Base-by-base conservation (phyloP, 108 stramenopile species). In the Nitzschia inconspicua region DNA sequence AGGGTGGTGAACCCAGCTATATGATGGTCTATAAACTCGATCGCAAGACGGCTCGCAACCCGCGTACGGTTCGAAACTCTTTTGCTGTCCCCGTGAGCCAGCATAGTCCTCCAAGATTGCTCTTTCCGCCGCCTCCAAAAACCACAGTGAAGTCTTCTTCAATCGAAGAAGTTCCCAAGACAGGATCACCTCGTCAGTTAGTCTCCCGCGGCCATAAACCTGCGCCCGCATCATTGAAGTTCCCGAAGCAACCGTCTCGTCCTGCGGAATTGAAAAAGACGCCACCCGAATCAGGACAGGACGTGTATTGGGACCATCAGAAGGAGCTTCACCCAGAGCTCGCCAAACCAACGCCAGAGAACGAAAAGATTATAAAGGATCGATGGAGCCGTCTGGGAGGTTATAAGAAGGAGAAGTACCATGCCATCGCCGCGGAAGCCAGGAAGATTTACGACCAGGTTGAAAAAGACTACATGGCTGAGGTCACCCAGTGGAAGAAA, bases 1-100 rank as follows among this genome's bases (percentile, higher is more conserved):
- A 94, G 26, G 56, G 61, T 20, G 63, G 76, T n/a, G 89, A 88
- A 47, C 84, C 86, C 4, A 84, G 82, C 51, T 94, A 94, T 58
- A 90, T 94, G 93, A 89, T 94, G 93, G 88, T 80, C 4, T 58
- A 71, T 57, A 80, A 80, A 62, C 63, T 94, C 37, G 64, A 89
- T 41, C 78, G 86, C 25, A 79, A 72, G 64, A 48, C 60, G 23
- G 68, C 68, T 3, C 66, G 76, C 14, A 51, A 53, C 25, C 57
- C 48, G 16, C 66, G 65, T 29, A 72, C 81, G 20, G 66, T 92
- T 4, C 79, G 70, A 32, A 61, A 76, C 7, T 83, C 85, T 18
- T 51, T 92, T 5, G 76, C 80, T n/a, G 80, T 87, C 14, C 40
- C 65, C 8, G 75, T 88, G 29, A 35, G 54, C 18, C 61, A 52